These are phyloP conservation scores for Hibiscus tridactylites DNA, from an alignment of 345 rosid species.

Conservation along the genomic window DNA sequence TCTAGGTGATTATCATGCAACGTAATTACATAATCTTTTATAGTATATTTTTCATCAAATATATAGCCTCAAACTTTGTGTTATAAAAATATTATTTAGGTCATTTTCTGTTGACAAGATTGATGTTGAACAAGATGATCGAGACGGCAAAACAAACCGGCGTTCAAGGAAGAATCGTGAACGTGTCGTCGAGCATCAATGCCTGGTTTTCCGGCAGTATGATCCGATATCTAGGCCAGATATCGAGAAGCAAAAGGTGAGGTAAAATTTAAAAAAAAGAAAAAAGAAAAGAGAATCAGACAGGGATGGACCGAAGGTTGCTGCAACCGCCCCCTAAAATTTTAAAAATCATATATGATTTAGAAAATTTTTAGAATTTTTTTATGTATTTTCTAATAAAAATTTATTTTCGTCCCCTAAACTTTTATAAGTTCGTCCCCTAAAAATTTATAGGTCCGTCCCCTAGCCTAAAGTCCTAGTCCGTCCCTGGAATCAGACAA, in stretches of 20 bases:
- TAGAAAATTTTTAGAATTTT: too few relatives aligned
- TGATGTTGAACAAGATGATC: constrained; percentile 59
- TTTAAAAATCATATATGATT: too few relatives aligned
- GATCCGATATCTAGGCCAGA: constrained; percentile 57
- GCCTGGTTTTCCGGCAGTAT: constrained; percentile 83
- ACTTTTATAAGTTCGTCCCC: too few relatives aligned
- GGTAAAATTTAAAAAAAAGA: neutral
- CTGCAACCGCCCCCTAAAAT: too few relatives aligned
- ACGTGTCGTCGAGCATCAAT: constrained; percentile 80
- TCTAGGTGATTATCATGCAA: constrained; percentile 46
- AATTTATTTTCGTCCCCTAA: too few relatives aligned
- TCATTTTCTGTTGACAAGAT: constrained; percentile 74
- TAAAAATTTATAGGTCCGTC: too few relatives aligned
- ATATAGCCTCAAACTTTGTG: neutral
- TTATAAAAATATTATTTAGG: constrained; percentile 28
- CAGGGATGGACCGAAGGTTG: too few relatives aligned
- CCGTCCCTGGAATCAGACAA: too few relatives aligned
- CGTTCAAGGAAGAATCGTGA: constrained; percentile 75
- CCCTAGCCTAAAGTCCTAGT: too few relatives aligned
- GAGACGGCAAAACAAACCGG: constrained; percentile 59
- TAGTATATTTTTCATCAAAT: neutral
- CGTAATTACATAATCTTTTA: neutral
- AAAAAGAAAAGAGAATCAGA: too few relatives aligned
- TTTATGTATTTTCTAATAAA: too few relatives aligned
- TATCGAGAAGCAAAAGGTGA: constrained; percentile 66